Base-by-base conservation (phyloP, 208 protist species). In the Tetramitus jugosus region DNA sequence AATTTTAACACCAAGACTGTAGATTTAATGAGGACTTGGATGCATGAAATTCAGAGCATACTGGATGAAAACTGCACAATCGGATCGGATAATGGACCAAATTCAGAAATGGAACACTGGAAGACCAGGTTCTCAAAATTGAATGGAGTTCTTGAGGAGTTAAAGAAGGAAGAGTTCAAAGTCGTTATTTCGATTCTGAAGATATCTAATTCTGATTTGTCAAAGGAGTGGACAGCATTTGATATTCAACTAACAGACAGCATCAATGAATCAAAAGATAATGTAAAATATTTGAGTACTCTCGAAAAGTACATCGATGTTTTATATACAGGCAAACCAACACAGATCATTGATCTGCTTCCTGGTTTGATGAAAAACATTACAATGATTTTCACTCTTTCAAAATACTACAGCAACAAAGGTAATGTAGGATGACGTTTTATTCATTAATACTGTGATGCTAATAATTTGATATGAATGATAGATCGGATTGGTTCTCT, bases 221-320 rank as follows among this genome's bases (percentile, higher is more conserved):
- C 96, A 35, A 77, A 83, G 78, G 82, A 84, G n/a, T 98, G 96
- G 96, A 76, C 80, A 3, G 88, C 92, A 60, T 86, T 90, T 75
- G 94, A 98, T 80, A 80, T 87, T 23, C 78, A 71, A 33, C 85
- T 99, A 43, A 96, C 92, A 3, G 95, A 98, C 71, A 91, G 88
- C 35, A 80, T 94, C n/a, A 92, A 95, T 49, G 95, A 98, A 90
- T 95, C 96, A 17, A 96, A 97, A 81, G 97, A 99, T 83, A 98
- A 98, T 82, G 91, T 98, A 43, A 94, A 96, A 85, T 98, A 97
- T 84, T 88, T 99, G 75, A 89, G 90, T 52, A 96, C 91, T 20
- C 83, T 99, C 62, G 92, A 97, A 79, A 94, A 93, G 80, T 95
- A 96, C 83, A 92, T 97, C 82, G 93, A 98, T 86, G 94, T 97